Conservation (phyloP, 2,329 filamentous ascomycete genomes). For the Stachybotrys elegans region DNA sequence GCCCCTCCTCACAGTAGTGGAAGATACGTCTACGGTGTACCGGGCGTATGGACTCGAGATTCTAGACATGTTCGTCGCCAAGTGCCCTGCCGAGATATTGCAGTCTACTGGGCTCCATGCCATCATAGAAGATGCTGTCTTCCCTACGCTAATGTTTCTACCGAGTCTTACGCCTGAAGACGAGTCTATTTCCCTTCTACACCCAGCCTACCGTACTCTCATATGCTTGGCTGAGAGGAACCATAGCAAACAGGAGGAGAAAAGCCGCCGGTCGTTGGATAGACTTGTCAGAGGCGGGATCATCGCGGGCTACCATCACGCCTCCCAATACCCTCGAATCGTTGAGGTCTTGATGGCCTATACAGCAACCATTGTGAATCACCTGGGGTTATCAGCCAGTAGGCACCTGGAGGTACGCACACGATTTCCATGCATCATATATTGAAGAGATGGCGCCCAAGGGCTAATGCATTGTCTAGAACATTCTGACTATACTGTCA, state of each 20-base stretch:
- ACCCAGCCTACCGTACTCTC: slow-evolving; percentile 61
- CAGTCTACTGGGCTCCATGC: slow-evolving; percentile 57
- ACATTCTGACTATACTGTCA: slow-evolving; percentile 62
- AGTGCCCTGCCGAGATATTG: slow-evolving; percentile 49
- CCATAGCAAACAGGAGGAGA: slow-evolving; percentile 5
- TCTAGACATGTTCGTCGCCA: slow-evolving; percentile 48
- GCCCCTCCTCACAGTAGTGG: slow-evolving; percentile 62
- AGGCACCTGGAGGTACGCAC: slow-evolving; percentile 59
- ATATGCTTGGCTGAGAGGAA: slow-evolving; percentile 44
- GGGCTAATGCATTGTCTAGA: slow-evolving; percentile 31
- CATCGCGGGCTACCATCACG: slow-evolving; percentile 50
- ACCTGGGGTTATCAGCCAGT: slow-evolving; percentile 56
- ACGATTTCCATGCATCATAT: slow-evolving; percentile 7
- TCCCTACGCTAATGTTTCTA: slow-evolving; percentile 70
- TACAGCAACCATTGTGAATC: slow-evolving; percentile 42
- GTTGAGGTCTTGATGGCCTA: slow-evolving; percentile 51
- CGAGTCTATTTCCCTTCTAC: slow-evolving; percentile 62
- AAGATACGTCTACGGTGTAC: slow-evolving; percentile 52
- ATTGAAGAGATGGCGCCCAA: slow-evolving; percentile 4
- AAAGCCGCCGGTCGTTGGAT: slow-evolving; percentile 32
- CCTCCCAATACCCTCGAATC: slow-evolving; percentile 52
- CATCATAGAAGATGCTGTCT: slow-evolving; percentile 64
- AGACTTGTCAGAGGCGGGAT: slow-evolving; percentile 52
- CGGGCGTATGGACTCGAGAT: slow-evolving; percentile 53
- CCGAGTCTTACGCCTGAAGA: slow-evolving; percentile 70